phyloP scores from a whole-genome alignment of 129 eudicot genomes.

The Artemisia annua region DNA sequence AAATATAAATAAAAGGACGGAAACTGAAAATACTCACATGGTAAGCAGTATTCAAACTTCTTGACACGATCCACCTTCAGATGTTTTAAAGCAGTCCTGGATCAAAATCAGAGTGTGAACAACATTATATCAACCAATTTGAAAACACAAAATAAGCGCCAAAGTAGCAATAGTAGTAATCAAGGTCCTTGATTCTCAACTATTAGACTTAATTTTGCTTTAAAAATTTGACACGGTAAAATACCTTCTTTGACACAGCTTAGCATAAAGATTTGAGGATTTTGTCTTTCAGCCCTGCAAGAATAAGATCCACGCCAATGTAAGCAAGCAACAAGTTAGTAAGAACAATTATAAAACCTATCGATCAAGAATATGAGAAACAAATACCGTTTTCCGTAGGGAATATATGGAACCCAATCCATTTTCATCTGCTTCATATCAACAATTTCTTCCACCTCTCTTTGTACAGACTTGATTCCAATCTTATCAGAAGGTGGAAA shows the following conservation, averaged over 20 bases:
- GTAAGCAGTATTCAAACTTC: slow-evolving; percentile 85
- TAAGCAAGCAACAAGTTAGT: neutral
- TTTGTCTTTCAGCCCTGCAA: slow-evolving; percentile 71
- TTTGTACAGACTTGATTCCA: slow-evolving; percentile 81
- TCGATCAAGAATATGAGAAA: neutral
- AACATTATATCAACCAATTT: neutral
- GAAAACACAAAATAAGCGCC: neutral
- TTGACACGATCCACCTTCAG: slow-evolving; percentile 70
- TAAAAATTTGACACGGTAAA: neutral
- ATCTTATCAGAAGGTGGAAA: slow-evolving; percentile 92
- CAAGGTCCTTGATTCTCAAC: neutral
- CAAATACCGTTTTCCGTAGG: slow-evolving; percentile 64
- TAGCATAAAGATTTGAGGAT: slow-evolving; percentile 68
- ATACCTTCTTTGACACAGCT: slow-evolving; percentile 87
- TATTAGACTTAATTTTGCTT: neutral
- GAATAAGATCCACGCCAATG: slow-evolving; percentile 13
- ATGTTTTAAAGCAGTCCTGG: slow-evolving; percentile 76
- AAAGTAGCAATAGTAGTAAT: neutral
- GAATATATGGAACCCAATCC: slow-evolving; percentile 96
- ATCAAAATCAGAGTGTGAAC: slow-evolving; percentile 7
- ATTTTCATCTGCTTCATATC: slow-evolving; percentile 96
- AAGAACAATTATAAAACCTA: neutral
- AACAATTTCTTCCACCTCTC: slow-evolving; percentile 76
- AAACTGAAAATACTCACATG: slow-evolving; percentile 52
- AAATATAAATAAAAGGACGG: no score